A percentile compares a stretch with the other conserved stretches of the same genome.
phyloP scores from a whole-genome alignment of 768 basidiomycete species.

The Phylloporus rhodoxanthus region DNA sequence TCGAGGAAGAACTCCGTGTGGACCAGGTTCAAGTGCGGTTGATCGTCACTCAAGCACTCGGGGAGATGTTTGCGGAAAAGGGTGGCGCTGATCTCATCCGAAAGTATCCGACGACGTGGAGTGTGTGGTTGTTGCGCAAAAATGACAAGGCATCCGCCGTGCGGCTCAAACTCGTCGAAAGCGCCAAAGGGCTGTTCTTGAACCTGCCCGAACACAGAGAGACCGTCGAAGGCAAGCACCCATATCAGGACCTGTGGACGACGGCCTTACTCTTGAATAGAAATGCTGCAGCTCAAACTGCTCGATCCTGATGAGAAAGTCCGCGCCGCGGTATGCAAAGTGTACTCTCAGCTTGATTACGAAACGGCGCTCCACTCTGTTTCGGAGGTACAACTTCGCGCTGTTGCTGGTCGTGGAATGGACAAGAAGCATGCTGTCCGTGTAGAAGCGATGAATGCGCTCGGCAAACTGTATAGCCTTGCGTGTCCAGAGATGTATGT shows the following conservation, averaged over 20 bases:
- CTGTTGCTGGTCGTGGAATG: slow-evolving; percentile 62
- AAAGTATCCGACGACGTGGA: slow-evolving; percentile 84
- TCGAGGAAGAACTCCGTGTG: slow-evolving; percentile 84
- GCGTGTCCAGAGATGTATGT: slow-evolving; percentile 89
- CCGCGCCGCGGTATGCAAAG: slow-evolving; percentile 74
- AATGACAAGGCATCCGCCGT: slow-evolving; percentile 70
- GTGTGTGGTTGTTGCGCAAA: slow-evolving; percentile 70
- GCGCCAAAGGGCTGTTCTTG: slow-evolving; percentile 51
- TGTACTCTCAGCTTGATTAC: slow-evolving; percentile 82
- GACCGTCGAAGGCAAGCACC: slow-evolving; percentile 64
- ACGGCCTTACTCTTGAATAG: slow-evolving; percentile 31
- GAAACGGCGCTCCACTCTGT: slow-evolving; percentile 86
- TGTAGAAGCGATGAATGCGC: slow-evolving; percentile 65
- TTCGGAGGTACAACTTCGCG: slow-evolving; percentile 51
- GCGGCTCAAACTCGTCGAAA: slow-evolving; percentile 74
- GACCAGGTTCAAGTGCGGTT: slow-evolving; percentile 65
- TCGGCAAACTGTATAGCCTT: slow-evolving; percentile 73
- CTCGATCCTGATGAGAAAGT: slow-evolving; percentile 90
- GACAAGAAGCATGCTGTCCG: slow-evolving; percentile 82
- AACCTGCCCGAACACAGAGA: slow-evolving; percentile 63
- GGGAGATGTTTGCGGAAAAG: slow-evolving; percentile 85
- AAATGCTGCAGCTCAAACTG: slow-evolving; percentile 57
- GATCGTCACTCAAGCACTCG: slow-evolving; percentile 82
- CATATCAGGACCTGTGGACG: neutral
- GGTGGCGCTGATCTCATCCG: slow-evolving; percentile 65